phyloP scores from a whole-genome alignment of 2,329 filamentous ascomycete genomes.

The Fusarium sp. region DNA sequence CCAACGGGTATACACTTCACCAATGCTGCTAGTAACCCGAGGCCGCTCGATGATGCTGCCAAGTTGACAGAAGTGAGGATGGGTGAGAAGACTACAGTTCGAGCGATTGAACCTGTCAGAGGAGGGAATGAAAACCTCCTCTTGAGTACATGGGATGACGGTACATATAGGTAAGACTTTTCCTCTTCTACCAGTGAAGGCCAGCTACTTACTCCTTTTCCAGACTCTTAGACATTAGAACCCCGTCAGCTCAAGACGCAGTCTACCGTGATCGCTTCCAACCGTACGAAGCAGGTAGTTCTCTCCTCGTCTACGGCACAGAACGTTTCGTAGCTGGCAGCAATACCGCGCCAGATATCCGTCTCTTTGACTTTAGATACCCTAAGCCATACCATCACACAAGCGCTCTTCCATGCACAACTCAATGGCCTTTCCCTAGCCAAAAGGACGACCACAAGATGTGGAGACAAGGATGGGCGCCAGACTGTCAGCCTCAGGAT shows the following conservation, averaged over 20 bases:
- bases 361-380: slow-evolving; percentile 68
- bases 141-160: slow-evolving; percentile 66
- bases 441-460: slow-evolving; percentile 34
- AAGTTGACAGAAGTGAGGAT: slow-evolving; percentile 43
- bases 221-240: slow-evolving; percentile 63
- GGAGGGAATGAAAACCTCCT: slow-evolving; percentile 57
- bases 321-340: slow-evolving; percentile 65
- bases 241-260: slow-evolving; percentile 59
- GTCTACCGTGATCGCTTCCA: slow-evolving; percentile 67
- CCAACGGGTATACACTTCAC: slow-evolving; percentile 59
- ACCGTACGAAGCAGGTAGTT: slow-evolving; percentile 59
- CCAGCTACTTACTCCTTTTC: not conserved
- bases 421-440: slow-evolving; percentile 51
- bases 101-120: slow-evolving; percentile 61
- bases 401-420: slow-evolving; percentile 60
- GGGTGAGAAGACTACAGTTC: slow-evolving; percentile 56
- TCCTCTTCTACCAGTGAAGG: not conserved
- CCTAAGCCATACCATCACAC: slow-evolving; percentile 62
- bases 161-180: slow-evolving; percentile 56
- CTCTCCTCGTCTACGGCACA: slow-evolving; percentile 62
- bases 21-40: slow-evolving; percentile 51
- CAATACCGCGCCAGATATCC: slow-evolving; percentile 57
- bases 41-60: slow-evolving; percentile 30
- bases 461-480: slow-evolving; percentile 24
- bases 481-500: slow-evolving; percentile 18